phyloP scores from a whole-genome alignment of 257 asterid genomes.

The Mentha longifolia region DNA sequence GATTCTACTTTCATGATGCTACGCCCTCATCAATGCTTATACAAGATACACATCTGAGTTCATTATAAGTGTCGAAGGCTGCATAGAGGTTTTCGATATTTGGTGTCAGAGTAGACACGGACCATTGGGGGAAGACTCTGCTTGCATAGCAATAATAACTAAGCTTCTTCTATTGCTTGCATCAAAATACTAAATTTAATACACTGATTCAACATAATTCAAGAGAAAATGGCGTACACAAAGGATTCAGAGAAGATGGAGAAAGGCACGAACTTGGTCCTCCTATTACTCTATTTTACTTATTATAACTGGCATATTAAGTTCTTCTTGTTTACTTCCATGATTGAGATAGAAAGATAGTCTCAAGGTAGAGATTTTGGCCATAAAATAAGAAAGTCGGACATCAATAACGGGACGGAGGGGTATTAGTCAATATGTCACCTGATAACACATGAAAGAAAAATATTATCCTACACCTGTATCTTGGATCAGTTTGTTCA shows the following conservation, averaged over 20 bases:
- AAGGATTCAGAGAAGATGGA: too few species aligned
- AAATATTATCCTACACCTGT: neutral
- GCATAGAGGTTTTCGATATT: neutral
- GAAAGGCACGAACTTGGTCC: too few species aligned
- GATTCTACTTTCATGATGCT: neutral
- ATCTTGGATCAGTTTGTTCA: neutral
- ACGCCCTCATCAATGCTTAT: neutral
- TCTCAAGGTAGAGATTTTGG: neutral
- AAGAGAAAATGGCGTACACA: neutral
- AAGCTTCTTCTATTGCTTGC: conserved; percentile 8
- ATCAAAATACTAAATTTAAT: neutral
- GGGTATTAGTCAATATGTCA: neutral
- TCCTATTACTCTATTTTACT: too few species aligned
- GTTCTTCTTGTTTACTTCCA: neutral
- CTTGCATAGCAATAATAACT: neutral
- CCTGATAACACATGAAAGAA: neutral
- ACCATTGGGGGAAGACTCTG: neutral
- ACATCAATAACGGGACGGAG: too few species aligned
- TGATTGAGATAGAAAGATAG: conserved; percentile 12
- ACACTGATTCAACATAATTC: neutral
- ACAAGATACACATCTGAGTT: neutral
- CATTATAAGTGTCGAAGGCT: neutral
- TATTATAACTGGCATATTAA: neutral
- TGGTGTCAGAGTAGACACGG: neutral
- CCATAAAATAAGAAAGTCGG: neutral